phyloP scores from a whole-genome alignment of 2,329 filamentous ascomycete genomes.

The Penicillium sp. region DNA sequence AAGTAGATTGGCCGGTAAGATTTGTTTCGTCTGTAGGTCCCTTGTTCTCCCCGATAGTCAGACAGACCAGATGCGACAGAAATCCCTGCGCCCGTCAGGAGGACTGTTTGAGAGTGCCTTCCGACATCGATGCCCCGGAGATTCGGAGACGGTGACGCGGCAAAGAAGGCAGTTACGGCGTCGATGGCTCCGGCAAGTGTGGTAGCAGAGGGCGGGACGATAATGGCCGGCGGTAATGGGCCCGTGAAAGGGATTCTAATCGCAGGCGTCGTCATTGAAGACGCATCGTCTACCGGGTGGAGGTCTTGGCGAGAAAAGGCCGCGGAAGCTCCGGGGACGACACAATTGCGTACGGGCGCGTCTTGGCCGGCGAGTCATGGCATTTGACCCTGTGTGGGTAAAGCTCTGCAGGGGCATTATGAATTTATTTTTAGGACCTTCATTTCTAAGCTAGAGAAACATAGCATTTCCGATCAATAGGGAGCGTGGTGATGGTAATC shows the following conservation, averaged over 20 bases:
- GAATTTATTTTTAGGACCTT: neutral
- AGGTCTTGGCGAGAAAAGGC: slow-evolving; percentile 11
- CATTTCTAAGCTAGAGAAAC: neutral
- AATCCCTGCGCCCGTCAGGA: slow-evolving; percentile 82
- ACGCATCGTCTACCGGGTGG: slow-evolving; percentile 28
- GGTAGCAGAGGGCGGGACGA: slow-evolving; percentile 70
- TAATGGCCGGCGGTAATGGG: slow-evolving; percentile 70
- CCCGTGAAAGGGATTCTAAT: slow-evolving; percentile 91
- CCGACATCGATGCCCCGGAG: slow-evolving; percentile 46
- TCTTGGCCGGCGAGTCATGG: slow-evolving; percentile 7
- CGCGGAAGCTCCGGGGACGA: neutral
- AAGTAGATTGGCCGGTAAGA: slow-evolving; percentile 89
- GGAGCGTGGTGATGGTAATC: neutral
- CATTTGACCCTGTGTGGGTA: neutral
- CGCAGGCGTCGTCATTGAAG: slow-evolving; percentile 65
- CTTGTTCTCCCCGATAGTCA: slow-evolving; percentile 85
- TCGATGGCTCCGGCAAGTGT: slow-evolving; percentile 71
- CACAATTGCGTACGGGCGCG: slow-evolving; percentile 8
- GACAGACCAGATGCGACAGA: slow-evolving; percentile 90
- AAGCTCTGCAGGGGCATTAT: neutral
- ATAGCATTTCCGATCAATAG: slow-evolving; percentile 1
- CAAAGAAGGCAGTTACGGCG: slow-evolving; percentile 75
- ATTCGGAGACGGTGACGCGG: slow-evolving; percentile 54
- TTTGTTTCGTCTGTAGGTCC: slow-evolving; percentile 90
- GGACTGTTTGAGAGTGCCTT: slow-evolving; percentile 57